Evolutionary conservation across 2,329 filamentous ascomycete species (phyloP), one percentile per base, ranked within the genome.

Genomic region (Ophiostoma australiae): DNA sequence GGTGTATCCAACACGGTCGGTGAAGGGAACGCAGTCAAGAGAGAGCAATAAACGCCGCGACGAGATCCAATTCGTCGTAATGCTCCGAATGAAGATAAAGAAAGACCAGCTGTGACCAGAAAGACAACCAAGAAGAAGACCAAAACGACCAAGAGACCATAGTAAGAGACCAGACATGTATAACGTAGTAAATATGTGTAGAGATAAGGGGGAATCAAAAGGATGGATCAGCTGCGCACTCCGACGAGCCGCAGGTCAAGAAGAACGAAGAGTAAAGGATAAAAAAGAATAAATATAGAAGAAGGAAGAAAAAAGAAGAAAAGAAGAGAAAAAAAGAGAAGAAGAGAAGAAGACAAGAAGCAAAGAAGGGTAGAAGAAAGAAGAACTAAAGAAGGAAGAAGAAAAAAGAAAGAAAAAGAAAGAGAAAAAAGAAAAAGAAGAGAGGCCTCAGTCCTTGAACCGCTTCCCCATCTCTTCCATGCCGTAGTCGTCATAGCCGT

Each of bases 391-490:
- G 8, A 68, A 68, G 2, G 33, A 41, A 4, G 11, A 27, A 33
- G 3, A 33, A 69, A 8, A 15, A n/a, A 63, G 13, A 23, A 23
- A 68, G 13, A 8, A 41, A 66, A 39, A 31, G 17, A 6, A 63
- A 20, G 37, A 39, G 37, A 10, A 23, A n/a, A 17, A 52, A n/a
- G 37, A 35, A 33, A 71, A 4, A 68, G 68, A 70, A 33, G 11
- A 65, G 31, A 39, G 63, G 23, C 4, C 65, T 85, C 89, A 86
- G 82, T 41, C 71, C 83, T 78, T 89, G 74, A 85, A 89, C 80
- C 86, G 83, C 81, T 93, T 93, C 73, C 89, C 90, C 84, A 91
- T 85, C 81, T 93, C 91, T 77, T 91, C 90, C 72, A 83, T 84
- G 8, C 84, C 84, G 77, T 87, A 85, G 75, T 88, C 86, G 82